These are phyloP conservation scores for Teunomyces aglyptinius DNA, from an alignment of 805 yeast genomes.

Conservation along the genomic window DNA sequence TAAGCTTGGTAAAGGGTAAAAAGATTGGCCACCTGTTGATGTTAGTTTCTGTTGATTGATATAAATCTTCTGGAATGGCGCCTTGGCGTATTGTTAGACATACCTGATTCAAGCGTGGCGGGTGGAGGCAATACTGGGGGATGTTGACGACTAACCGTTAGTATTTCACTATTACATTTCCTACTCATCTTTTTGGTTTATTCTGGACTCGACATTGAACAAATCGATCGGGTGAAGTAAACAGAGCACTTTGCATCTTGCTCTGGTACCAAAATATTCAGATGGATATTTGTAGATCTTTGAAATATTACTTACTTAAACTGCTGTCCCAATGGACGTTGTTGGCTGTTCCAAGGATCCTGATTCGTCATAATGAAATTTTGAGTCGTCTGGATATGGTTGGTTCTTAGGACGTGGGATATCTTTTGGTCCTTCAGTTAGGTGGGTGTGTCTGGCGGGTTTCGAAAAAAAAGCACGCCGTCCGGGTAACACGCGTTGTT, in stretches of 20 bases:
- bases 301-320: conserved; percentile 36
- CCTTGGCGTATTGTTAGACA: conserved; percentile 15
- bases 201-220: not conserved
- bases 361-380: conserved; percentile 16
- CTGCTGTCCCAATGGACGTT: conserved; percentile 41
- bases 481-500: conserved; percentile 1
- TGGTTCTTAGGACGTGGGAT: not conserved
- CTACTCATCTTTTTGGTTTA: not conserved
- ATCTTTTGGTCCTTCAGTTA: conserved; percentile 2
- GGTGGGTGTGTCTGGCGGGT: conserved; percentile 5
- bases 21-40: conserved; percentile 39
- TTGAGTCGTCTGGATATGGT: not conserved
- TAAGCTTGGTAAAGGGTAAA: conserved; percentile 51
- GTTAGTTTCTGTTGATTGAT: conserved; percentile 20
- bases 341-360: conserved; percentile 44
- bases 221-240: not conserved
- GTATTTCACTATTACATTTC: not conserved
- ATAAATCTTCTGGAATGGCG: not conserved
- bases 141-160: conserved; percentile 46
- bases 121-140: conserved; percentile 65
- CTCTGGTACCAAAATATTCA: not conserved
- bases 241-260: too few relatives aligned
- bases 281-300: not conserved
- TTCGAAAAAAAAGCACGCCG: conserved; percentile 1
- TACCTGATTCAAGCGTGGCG: conserved; percentile 51